Evolutionary conservation across 2,329 filamentous ascomycete genomes (phyloP), one percentile per base, ranked within the genome.

Genomic region (Paecilomyces variotii): DNA sequence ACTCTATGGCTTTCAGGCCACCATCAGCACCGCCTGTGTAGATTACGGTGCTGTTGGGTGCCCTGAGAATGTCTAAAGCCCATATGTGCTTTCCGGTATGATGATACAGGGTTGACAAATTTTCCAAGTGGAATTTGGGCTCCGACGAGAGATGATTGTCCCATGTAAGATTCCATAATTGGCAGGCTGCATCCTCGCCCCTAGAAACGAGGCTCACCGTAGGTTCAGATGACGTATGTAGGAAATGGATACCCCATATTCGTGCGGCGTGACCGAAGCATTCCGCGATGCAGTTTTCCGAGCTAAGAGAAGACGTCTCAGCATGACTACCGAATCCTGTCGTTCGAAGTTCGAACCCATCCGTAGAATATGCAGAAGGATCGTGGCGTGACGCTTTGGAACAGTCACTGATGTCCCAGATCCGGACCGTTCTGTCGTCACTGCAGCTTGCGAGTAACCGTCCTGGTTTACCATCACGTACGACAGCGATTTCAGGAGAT

Each of bases 11-110:
- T 52, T 74, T 72, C 45, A 88, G 76, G 32, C 81, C 80, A 14
- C 91, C 88, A 73, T 99, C 94, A 10, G 90, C 88, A n/a, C 90
- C 94, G 11, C 94, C 94, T 1, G 89, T 91, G 3, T 84, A 86
- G 24, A 91, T 63, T 1, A 80, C 61, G 0, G 78, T 66, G 12
- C 70, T 71, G 12, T 71, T 64, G 0, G 69, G 65, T 1, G 68
- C 64, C 10, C 55, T 59, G 25, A 59, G 67, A 56, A 75, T 60
- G 11, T 83, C 84, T 39, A 86, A 80, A 0, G 91, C 87, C 92
- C 93, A 97, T 5, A 97, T 86, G 69, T 97, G 91, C 73, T 97
- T 99, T 5, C 94, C 94, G 34, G 79, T 81, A 69, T 97, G 92
- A 60, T 85, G 83, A 2, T 82, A 79, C 55, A 84, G 82, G 6